Base-by-base conservation (phyloP, 805 yeast species). In the Suhomyces pyralidae region DNA sequence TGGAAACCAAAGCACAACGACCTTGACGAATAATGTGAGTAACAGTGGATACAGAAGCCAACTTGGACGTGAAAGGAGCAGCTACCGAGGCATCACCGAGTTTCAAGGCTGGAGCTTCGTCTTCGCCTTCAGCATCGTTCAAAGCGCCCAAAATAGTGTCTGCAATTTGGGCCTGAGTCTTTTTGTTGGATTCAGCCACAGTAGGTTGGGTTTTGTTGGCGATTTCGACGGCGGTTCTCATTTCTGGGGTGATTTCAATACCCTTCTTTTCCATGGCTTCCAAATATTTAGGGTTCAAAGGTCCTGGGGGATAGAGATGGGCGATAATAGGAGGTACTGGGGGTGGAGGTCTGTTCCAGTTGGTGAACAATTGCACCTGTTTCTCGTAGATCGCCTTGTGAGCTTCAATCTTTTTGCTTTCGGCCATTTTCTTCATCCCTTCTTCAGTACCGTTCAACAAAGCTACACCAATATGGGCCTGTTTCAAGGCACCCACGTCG, bases 11-110 rank as follows among this genome's bases (percentile, higher is more conserved):
- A 7, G 99, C 97, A 78, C 97, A 90, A 74, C 99, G 90, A 59
- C 99, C 99, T 78, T 94, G 97, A 73, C 99, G 91, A 60, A 94
- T 83, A 59, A 94, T 88, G 66, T 91, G 86, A 50, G 96, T 88
- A 51, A 94, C 97, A 51, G 99, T 86, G 51, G 92, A 82, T 30
- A 94, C 99, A 64, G 87, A 88, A 24, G 97, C 83, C 58, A 94
- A 81, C 68, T 94, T 94, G 22, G 98, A 92, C 17, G 99, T 94
- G 70, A 94, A 90, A 46, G 99, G 99, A 32, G 99, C 99, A 51
- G 99, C 99, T 63, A 96, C 97, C 22, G 97, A 92, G 12, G 99
- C 99, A 74, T 94, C 99, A 63, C 99, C 99, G 51, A 94, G 78
- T 70, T 94, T 94, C 75, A 94, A 81, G 46, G 87, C 83, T 53